A percentile compares a stretch with the other conserved stretches of the same genome.
Conservation (phyloP, 2,329 filamentous ascomycete genomes). For the Trichoderma lentiforme region DNA sequence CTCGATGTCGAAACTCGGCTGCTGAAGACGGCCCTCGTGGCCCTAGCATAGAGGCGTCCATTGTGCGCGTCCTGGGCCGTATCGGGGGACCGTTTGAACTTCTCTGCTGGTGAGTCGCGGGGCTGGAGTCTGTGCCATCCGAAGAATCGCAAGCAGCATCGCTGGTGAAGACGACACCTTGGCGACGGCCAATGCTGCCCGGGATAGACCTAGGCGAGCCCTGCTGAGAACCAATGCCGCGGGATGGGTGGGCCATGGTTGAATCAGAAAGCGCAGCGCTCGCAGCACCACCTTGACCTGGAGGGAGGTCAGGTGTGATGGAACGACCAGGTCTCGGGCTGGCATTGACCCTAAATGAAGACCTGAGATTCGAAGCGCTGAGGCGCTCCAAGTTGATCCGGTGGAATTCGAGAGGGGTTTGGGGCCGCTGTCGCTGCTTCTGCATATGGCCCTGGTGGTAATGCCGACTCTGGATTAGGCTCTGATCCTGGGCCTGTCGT, state of each 20-base stretch:
- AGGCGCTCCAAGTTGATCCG: conserved; percentile 35
- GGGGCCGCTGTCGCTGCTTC: conserved; percentile 15
- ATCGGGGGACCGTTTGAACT: conserved; percentile 34
- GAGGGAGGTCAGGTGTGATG: conserved; percentile 61
- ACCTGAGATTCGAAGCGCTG: conserved; percentile 35
- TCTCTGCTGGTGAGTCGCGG: conserved; percentile 31
- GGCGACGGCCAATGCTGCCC: conserved; percentile 44
- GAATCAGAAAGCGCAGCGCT: conserved; percentile 24
- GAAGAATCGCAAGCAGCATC: conserved; percentile 52
- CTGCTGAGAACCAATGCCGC: conserved; percentile 30
- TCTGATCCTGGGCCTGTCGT: conserved; percentile 28
- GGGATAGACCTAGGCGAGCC: conserved; percentile 33
- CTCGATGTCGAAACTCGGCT: conserved; percentile 56
- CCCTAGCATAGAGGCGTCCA: conserved; percentile 54
- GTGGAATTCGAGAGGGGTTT: conserved; percentile 27
- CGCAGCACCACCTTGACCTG: conserved; percentile 31
- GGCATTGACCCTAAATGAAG: conserved; percentile 33
- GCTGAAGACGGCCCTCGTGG: conserved; percentile 39
- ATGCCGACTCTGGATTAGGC: conserved; percentile 20
- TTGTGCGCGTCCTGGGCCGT: conserved; percentile 55
- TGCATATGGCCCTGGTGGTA: conserved; percentile 15
- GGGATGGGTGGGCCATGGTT: conserved; percentile 24
- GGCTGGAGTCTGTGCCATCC: conserved; percentile 37
- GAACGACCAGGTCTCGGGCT: conserved; percentile 50
- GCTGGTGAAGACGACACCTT: conserved; percentile 60